Evolutionary conservation across 768 basidiomycete species (phyloP).

Genomic region (Agaricus blazei): DNA sequence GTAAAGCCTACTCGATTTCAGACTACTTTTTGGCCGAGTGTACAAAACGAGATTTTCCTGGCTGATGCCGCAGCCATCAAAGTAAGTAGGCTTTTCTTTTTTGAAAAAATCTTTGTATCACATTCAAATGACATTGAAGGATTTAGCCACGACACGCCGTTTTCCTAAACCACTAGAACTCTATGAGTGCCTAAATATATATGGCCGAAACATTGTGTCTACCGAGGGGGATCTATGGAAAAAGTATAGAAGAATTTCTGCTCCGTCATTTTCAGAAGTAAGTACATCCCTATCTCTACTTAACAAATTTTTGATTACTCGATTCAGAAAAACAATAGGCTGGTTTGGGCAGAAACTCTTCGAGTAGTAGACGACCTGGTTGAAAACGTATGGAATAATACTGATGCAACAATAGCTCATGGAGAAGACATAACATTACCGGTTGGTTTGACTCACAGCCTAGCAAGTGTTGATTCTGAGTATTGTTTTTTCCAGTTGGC

Average conservation of each 20-base stretch:
- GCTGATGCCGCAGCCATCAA: conserved; percentile 39
- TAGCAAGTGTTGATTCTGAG: neutral
- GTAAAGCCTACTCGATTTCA: conserved; percentile 5
- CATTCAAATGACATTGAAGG: conserved; percentile 25
- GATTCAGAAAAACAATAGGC: conserved; percentile 36
- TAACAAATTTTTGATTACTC: neutral
- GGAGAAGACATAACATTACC: conserved; percentile 49
- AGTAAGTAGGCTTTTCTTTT: conserved; percentile 16
- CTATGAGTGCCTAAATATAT: conserved; percentile 44
- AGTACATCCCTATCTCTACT: conserved; percentile 4
- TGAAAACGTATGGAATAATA: conserved; percentile 41
- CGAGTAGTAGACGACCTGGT: conserved; percentile 39
- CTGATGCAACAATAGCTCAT: conserved; percentile 35
- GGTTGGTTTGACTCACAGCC: conserved; percentile 25
- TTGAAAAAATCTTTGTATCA: neutral
- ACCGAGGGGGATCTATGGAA: conserved; percentile 66
- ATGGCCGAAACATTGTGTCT: conserved; percentile 59
- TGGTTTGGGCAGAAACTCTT: conserved; percentile 45
- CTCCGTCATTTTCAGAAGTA: conserved; percentile 62
- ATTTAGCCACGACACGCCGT: conserved; percentile 42
- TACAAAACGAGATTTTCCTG: conserved; percentile 20
- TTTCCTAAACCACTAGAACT: conserved; percentile 52
- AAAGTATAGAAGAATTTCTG: conserved; percentile 54
- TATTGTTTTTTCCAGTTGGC: conserved; percentile 35
- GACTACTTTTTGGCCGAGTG: conserved; percentile 22